A percentile compares a stretch with the other conserved stretches of the same genome.
Evolutionary conservation across 192 early-diverging fungal genomes (phyloP).

Genomic region (Dissophora ornata): DNA sequence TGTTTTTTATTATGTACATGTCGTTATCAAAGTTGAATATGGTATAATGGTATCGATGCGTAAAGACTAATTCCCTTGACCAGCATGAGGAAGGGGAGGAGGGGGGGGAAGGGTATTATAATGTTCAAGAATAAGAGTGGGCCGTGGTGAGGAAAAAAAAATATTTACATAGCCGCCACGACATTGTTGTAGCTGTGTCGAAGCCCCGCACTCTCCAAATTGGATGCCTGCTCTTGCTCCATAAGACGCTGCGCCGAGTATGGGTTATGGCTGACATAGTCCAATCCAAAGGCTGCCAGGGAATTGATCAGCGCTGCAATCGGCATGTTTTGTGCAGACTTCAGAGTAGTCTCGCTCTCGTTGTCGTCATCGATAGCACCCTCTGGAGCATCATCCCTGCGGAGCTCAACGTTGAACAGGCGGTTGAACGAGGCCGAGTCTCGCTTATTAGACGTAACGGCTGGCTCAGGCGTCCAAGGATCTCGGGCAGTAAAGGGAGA

Average conservation of each 20-base stretch:
- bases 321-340: not conserved
- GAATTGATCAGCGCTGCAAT: conserved; percentile 8
- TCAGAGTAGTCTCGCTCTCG: not conserved
- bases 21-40: too few relatives aligned
- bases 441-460: not conserved
- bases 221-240: not conserved
- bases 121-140: conserved; percentile 1
- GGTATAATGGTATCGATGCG: too few relatives aligned
- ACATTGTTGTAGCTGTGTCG: not conserved
- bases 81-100: too few relatives aligned
- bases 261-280: conserved; percentile 8
- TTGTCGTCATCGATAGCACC: not conserved
- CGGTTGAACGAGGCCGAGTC: conserved; percentile 5
- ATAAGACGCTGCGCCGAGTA: conserved; percentile 1
- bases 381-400: not conserved
- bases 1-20: too few relatives aligned
- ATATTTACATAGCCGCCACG: conserved; percentile 17
- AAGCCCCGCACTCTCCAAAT: conserved; percentile 9
- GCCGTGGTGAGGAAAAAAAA: not conserved
- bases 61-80: too few relatives aligned
- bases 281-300: conserved; percentile 11
- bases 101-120: too few relatives aligned
- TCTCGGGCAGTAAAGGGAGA: not conserved
- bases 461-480: not conserved
- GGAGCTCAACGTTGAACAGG: not conserved